Evolutionary conservation across 495 filamentous ascomycete species (phyloP), one percentile per base, ranked within the genome.

Genomic region (Lophium mytilinum): DNA sequence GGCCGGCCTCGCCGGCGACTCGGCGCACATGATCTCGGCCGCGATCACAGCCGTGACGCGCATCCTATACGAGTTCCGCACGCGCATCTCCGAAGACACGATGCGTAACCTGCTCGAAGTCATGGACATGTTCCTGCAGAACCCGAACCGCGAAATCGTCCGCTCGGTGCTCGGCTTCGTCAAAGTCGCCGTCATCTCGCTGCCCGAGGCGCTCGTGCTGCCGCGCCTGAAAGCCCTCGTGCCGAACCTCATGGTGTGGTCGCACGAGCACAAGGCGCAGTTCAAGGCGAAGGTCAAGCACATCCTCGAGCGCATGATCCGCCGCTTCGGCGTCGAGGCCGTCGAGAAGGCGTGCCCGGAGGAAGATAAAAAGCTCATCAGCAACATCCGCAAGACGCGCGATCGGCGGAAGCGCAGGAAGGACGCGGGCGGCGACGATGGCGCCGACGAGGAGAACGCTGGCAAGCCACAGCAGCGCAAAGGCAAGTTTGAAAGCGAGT

Each of bases 211-310:
- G 5, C 69, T 90, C 56, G 83, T 98, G 75, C 73, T 80, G 30
- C 83, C 88, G 14, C 80, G 88, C 34, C 78, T 98, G 36, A 68
- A 72, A 24, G 79, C 82, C 1, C 75, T 97, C 51, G 79, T 98
- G 19, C 88, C 90, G 18, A 94, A 92, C 69, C 74, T 96, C 9
- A 88, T 96, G 83, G 83, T 87, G 17, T 98, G 93, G 93, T 89
- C 86, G 64, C 89, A 95, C 72, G 93, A 98, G 71, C 94, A 98
- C 75, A 96, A 95, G 73, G 90, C 88, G 14, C 89, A 93, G 65
- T 90, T 97, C 69, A 87, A 88, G 59, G 84, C 89, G 33, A 97
- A 96, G 76, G 90, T 98, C 53, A 97, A 95, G 80, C 89, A 95
- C 65, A 96, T 98, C 60, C 71, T 97, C 33, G 93, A 98, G 72